Base-by-base conservation (phyloP, 371 early-diverging fungal species). In the Saksenaea vasiformis region DNA sequence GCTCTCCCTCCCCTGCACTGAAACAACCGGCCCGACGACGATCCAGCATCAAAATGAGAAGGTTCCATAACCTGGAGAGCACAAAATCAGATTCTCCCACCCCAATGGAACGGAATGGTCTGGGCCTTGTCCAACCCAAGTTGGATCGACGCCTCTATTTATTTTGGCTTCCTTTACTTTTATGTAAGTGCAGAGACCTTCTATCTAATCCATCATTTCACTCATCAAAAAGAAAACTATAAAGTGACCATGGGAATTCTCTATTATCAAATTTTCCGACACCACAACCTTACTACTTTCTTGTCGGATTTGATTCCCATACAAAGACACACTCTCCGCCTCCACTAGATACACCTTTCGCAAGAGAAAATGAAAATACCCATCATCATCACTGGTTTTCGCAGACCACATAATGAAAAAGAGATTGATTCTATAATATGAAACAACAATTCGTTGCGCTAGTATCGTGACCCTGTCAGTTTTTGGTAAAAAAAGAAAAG, bases 81-180 rank as follows among this genome's bases (percentile, higher is more conserved):
- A 39, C 47, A 64, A 55, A 36, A 17, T 11, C 53, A 27, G 27
- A 37, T 58, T 31, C 37, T 11, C 26, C 57, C 3, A 59, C 68
- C 1, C 51, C 57, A 0, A 66, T 71, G 72, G 72, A 75, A 19
- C 51, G 66, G 7, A 65, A 71, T 35, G 72, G 75, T 5, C 58
- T 71, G 5, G 75, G 75, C 15, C 61, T 71, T 35, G 69, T 62
- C 11, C 54, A 61, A 44, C 65, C 54, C 11, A 75, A 75, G 36
- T 58, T 51, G 22, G 77, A 77, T 57, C 60, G 62, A n/a, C 64
- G 73, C 9, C 54, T 76, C 22, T 70, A 76, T 57, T 39, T 69
- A 9, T 77, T 77, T 26, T 77, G 77, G 77, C 27, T 77, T 11
- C 74, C 77, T 5, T 43, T 77, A 13, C 58, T 73, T n/a, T 64